Evolutionary conservation across 2,329 filamentous ascomycete species (phyloP).

Genomic region (Colletotrichum theobromicola): DNA sequence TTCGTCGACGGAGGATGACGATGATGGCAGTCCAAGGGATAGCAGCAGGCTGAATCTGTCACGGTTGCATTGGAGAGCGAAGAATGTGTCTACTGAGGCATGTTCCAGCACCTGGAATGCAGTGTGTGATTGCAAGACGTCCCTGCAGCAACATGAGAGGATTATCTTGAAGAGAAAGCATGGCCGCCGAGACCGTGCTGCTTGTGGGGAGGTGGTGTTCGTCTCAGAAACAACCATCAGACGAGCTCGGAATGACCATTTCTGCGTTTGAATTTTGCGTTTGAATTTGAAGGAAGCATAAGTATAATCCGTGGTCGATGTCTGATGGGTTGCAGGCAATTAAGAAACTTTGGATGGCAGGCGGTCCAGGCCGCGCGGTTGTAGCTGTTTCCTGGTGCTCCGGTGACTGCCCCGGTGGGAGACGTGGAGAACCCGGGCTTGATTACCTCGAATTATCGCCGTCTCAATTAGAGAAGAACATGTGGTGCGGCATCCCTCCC

Average conservation of each 20-base stretch:
- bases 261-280: too few relatives aligned
- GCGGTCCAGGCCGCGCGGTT: slow-evolving; percentile 10
- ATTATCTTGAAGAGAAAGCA: background rate
- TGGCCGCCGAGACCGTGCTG: too few relatives aligned
- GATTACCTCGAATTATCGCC: background rate
- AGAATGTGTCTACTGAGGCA: background rate
- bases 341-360: slow-evolving; percentile 4
- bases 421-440: slow-evolving; percentile 3
- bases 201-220: background rate
- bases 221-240: background rate
- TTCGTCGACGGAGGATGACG: background rate
- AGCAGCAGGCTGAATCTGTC: background rate
- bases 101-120: background rate
- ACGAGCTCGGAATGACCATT: background rate
- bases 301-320: background rate
- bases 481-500: background rate
- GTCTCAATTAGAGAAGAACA: slow-evolving; percentile 8
- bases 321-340: background rate
- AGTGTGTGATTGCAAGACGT: background rate
- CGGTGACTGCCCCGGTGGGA: background rate
- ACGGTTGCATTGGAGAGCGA: background rate
- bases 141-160: background rate
- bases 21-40: background rate
- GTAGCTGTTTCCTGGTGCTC: background rate
- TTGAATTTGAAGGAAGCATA: background rate